Evolutionary conservation across 176 grass and related monocot genomes (phyloP), one percentile per base, ranked within the genome.

Genomic region (Chloris gayana): DNA sequence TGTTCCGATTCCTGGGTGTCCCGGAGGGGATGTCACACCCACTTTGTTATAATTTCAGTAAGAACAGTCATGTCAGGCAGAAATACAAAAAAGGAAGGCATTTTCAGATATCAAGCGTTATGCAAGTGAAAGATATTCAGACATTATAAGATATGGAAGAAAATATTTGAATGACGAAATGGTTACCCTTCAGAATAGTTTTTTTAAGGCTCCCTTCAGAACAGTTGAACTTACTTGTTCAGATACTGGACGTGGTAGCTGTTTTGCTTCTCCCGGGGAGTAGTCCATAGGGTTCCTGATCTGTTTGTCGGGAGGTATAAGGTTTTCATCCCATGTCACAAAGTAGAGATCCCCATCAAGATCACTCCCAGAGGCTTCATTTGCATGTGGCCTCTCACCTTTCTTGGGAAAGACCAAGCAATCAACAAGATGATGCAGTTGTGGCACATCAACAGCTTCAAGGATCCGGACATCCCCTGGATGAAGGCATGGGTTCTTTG

Each of bases 321-420:
- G 87, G 60, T 94, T 88, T 31, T 90, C 87, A 70, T 97, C 91
- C 91, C 94, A 97, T 62, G 94, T 85, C 54, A 97, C 91, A 66
- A 97, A 97, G 85, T 97, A 94, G 13, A 94, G 80, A 84, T 97
- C 94, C 4, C 91, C 94, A 83, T 97, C 94, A 85, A 97, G 89
- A 81, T 97, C 94, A 60, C 91, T 97, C 69, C 94, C 94, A 17
- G 94, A 97, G 80, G 94, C 89, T 82, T 97, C 94, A 70, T 97
- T 83, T 7, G 91, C 50, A 77, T 97, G 94, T 59, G 94, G 94
- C 76, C 94, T 91, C 66, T 94, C 94, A 72, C 91, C 94, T 35
- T 90, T 94, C 67, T 85, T 74, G 21, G 94, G 91, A 66, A 97
- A 97, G 38, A 97, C 76, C 72, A 97, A 92, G 64, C 94, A 97